phyloP scores from a whole-genome alignment of 1,284 basidiomycete species.

The Apiotrichum porosum region DNA sequence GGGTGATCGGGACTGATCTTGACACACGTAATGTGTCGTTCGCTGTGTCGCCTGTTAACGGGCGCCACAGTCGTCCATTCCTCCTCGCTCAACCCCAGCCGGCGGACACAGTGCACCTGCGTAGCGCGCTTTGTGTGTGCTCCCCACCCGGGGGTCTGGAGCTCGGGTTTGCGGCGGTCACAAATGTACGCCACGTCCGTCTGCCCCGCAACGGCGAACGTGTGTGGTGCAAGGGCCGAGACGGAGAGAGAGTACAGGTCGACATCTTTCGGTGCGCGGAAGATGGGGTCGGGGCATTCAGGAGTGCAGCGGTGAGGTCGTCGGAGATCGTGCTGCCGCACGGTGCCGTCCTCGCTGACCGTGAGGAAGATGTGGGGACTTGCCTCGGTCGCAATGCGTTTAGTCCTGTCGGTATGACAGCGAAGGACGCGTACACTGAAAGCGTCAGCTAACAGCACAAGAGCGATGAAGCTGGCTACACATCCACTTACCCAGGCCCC shows the following conservation, averaged over 20 bases:
- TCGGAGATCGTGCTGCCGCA: conserved; percentile 82
- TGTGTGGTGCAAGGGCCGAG: conserved; percentile 49
- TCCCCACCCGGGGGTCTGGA: conserved; percentile 69
- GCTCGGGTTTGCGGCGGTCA: conserved; percentile 72
- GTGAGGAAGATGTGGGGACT: conserved; percentile 79
- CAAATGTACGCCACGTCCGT: conserved; percentile 71
- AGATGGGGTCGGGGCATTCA: conserved; percentile 43
- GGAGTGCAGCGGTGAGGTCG: conserved; percentile 44
- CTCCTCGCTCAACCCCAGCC: conserved; percentile 61
- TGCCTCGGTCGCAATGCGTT: conserved; percentile 76
- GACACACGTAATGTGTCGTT: conserved; percentile 69
- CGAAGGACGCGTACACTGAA: conserved; percentile 54
- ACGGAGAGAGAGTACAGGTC: conserved; percentile 51
- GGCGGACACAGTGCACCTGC: conserved; percentile 70
- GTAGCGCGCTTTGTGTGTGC: conserved; percentile 45
- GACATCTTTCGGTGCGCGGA: conserved; percentile 39
- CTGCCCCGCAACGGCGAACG: conserved; percentile 52
- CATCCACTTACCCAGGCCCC: conserved; percentile 42
- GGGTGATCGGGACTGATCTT: conserved; percentile 70
- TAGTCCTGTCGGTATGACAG: conserved; percentile 63
- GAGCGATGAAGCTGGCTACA: too few species aligned
- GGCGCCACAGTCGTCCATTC: conserved; percentile 33
- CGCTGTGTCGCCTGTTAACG: conserved; percentile 26
- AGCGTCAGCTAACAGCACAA: too few species aligned
- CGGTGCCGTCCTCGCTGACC: conserved; percentile 70